Conservation (phyloP, 1,284 basidiomycete genomes). For the Heterobasidion parviporum region DNA sequence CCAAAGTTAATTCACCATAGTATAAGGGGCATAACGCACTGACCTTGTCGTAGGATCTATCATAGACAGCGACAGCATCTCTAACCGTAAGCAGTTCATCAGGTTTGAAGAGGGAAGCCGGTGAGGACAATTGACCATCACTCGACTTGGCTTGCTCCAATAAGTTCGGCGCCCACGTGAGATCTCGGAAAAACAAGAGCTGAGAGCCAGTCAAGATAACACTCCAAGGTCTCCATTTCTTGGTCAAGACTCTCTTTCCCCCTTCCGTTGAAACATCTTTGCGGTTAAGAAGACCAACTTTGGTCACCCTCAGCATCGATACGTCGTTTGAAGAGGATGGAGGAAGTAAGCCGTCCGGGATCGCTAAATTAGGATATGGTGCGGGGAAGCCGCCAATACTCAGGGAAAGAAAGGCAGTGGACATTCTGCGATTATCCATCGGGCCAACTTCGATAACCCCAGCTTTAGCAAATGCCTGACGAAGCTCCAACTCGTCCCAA, state of each 20-base stretch:
- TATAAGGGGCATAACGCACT: neutral
- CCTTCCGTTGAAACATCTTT: constrained; percentile 79
- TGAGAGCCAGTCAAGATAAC: constrained; percentile 88
- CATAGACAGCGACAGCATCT: constrained; percentile 73
- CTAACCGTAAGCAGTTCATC: constrained; percentile 84
- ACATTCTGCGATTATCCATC: constrained; percentile 27
- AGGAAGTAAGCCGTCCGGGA: constrained; percentile 11
- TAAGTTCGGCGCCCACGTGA: constrained; percentile 56
- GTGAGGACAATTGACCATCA: constrained; percentile 37
- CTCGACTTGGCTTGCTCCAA: constrained; percentile 39
- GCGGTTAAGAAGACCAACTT: constrained; percentile 75
- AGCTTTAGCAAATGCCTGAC: constrained; percentile 64
- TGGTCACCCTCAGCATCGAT: constrained; percentile 67
- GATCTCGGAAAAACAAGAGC: constrained; percentile 87
- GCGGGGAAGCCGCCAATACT: constrained; percentile 28
- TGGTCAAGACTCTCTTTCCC: constrained; percentile 65
- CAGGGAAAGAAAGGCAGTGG: constrained; percentile 42
- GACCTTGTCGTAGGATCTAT: constrained; percentile 72
- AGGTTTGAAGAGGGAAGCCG: constrained; percentile 64
- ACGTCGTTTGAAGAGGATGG: constrained; percentile 20
- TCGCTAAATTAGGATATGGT: constrained; percentile 13
- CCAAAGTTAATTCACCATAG: constrained; percentile 3
- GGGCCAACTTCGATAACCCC: constrained; percentile 49
- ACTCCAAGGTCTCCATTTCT: constrained; percentile 88
- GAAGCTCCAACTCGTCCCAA: constrained; percentile 66